A percentile compares a stretch with the other conserved stretches of the same genome.
phyloP scores from a whole-genome alignment of 2,329 filamentous ascomycete species.

The Thielaviopsis ethacetica region DNA sequence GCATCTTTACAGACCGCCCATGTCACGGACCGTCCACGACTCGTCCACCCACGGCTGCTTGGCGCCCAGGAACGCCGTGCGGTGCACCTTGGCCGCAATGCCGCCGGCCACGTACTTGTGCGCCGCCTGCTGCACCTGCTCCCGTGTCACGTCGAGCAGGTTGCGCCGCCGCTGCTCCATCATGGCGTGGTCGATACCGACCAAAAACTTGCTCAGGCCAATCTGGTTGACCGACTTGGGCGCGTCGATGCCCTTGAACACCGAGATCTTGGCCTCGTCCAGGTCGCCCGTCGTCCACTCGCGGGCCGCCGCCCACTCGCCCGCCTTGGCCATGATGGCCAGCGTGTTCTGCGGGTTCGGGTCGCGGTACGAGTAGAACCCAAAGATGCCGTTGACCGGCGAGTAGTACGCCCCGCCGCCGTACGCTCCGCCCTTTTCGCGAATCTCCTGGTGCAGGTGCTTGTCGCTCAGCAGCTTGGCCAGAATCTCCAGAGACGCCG shows the following conservation, averaged over 20 bases:
- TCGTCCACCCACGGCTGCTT: constrained; percentile 63
- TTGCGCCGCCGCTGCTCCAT: constrained; percentile 68
- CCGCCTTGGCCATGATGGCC: constrained; percentile 67
- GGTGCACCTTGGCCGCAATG: constrained; percentile 41
- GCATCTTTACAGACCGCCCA: constrained; percentile 40
- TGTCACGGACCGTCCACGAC: constrained; percentile 59
- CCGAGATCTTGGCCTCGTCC: constrained; percentile 87
- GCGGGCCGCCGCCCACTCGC: constrained; percentile 66
- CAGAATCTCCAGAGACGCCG: constrained; percentile 72
- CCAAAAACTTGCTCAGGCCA: constrained; percentile 72
- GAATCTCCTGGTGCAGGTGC: constrained; percentile 90
- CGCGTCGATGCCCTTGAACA: constrained; percentile 85
- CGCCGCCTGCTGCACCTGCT: constrained; percentile 66
- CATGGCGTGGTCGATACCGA: constrained; percentile 77
- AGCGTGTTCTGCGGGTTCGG: constrained; percentile 85
- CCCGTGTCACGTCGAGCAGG: constrained; percentile 68
- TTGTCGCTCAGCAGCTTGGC: constrained; percentile 90
- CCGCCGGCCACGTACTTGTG: constrained; percentile 64
- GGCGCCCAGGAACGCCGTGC: constrained; percentile 63
- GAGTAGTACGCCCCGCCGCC: constrained; percentile 78
- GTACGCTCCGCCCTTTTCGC: constrained; percentile 93
- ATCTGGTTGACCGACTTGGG: constrained; percentile 76
- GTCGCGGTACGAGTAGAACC: constrained; percentile 93
- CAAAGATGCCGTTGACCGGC: constrained; percentile 69
- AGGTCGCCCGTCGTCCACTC: constrained; percentile 71